phyloP scores from a whole-genome alignment of 2,329 filamentous ascomycete species.

The Pestalotiopsis sp. region DNA sequence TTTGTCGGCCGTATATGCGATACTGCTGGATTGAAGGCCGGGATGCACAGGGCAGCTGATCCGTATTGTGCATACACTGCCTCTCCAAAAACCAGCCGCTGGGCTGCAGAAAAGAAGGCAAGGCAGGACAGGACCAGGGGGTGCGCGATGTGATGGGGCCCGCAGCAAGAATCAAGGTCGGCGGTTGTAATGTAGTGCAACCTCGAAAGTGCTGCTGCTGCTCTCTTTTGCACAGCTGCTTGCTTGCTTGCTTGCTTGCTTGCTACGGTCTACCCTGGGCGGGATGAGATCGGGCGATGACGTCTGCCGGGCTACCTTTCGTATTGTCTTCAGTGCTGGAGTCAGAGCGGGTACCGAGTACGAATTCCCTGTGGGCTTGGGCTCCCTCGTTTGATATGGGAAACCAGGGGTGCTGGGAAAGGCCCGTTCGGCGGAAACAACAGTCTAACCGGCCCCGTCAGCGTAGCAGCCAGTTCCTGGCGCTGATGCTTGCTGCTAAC shows the following conservation, averaged over 20 bases:
- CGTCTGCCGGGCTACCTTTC: conserved; percentile 7
- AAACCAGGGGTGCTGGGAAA: neutral
- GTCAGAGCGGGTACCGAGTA: neutral
- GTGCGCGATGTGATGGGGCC: neutral
- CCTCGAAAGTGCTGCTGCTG: neutral
- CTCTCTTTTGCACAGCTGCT: no score
- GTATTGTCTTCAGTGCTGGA: conserved; percentile 2
- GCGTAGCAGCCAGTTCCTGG: neutral
- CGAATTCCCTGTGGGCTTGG: neutral
- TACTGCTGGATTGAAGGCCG: neutral
- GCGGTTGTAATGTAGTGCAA: neutral
- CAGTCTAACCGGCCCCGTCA: conserved; percentile 1
- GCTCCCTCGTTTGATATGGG: conserved; percentile 8
- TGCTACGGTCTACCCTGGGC: neutral
- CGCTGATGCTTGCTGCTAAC: neutral
- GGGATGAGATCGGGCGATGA: neutral
- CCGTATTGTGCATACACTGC: neutral
- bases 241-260: no score
- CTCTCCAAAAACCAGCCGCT: neutral
- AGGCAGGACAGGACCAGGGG: neutral
- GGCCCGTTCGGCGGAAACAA: conserved; percentile 2
- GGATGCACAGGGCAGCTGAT: neutral
- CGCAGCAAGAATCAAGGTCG: neutral
- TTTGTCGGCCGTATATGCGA: conserved; percentile 2
- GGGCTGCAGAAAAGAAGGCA: neutral